Evolutionary conservation across 2,329 filamentous ascomycete genomes (phyloP).

Genomic region (Annulohypoxylon truncatum): DNA sequence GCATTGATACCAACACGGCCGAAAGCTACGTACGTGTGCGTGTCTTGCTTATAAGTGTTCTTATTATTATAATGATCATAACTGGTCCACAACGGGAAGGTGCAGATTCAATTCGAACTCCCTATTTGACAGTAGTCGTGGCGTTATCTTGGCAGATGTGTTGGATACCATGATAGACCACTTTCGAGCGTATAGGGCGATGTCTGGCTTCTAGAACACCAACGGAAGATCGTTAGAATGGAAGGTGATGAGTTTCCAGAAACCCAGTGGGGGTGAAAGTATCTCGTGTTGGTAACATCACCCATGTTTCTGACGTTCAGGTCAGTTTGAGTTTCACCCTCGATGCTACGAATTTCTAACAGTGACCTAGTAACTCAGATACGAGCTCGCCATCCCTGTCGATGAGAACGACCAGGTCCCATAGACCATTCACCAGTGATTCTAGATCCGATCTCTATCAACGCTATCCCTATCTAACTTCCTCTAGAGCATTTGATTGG

Average conservation of each 20-base stretch:
- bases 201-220: not conserved
- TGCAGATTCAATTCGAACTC: slow-evolving; percentile 2
- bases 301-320: not conserved
- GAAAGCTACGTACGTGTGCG: not conserved
- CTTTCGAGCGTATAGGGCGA: not conserved
- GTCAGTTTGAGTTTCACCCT: not conserved
- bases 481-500: not conserved
- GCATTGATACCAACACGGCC: not conserved
- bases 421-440: no score
- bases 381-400: not conserved
- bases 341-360: not conserved
- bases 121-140: not conserved
- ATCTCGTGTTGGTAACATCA: not conserved
- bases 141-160: not conserved
- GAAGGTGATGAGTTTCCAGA: not conserved
- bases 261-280: not conserved
- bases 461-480: not conserved
- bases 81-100: slow-evolving; percentile 7
- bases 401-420: not conserved
- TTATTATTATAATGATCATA: not conserved
- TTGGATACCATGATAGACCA: not conserved
- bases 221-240: not conserved
- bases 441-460: not conserved
- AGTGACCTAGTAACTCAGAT: not conserved
- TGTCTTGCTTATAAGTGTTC: not conserved